These are phyloP conservation scores for Ophidiomyces ophidiicola DNA, from an alignment of 2,329 filamentous ascomycete genomes.

Conservation along the genomic window DNA sequence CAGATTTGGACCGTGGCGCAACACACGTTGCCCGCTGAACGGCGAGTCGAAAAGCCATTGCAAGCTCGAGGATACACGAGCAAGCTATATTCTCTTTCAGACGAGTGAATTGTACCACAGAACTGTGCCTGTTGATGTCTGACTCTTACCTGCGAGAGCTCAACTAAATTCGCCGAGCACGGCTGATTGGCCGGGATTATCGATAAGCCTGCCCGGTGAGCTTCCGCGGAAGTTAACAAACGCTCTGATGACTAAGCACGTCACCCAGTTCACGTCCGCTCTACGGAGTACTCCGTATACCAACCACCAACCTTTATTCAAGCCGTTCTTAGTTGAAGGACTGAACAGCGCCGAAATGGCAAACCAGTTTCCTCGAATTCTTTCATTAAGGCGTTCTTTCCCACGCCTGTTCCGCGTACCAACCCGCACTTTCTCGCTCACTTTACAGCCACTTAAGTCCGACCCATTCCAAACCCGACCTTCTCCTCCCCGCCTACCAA, in stretches of 20 bases:
- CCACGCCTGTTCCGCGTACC: not conserved
- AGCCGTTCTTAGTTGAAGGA: too few relatives aligned
- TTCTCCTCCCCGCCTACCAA: slow-evolving; percentile 71
- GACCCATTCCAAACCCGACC: slow-evolving; percentile 40
- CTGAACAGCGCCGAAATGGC: too few relatives aligned
- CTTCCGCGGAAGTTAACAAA: too few relatives aligned
- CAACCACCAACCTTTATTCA: too few relatives aligned
- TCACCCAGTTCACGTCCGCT: too few relatives aligned
- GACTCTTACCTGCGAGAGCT: slow-evolving; percentile 6
- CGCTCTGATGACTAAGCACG: too few relatives aligned
- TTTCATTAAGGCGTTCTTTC: not conserved
- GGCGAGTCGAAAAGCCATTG: slow-evolving; percentile 12
- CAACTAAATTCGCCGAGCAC: not conserved
- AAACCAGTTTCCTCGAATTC: too few relatives aligned
- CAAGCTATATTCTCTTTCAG: not conserved
- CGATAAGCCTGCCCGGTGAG: slow-evolving; percentile 2
- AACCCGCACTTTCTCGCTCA: slow-evolving; percentile 3
- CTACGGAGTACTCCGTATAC: too few relatives aligned
- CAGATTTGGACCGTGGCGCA: slow-evolving; percentile 19
- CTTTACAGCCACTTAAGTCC: slow-evolving; percentile 18
- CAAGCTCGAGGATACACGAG: not conserved
- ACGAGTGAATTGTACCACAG: not conserved
- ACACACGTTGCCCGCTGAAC: slow-evolving; percentile 15
- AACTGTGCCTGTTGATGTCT: not conserved
- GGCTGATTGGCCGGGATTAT: slow-evolving; percentile 2